Conservation (phyloP, 2,329 filamentous ascomycete species). For the Endocalyx cinctus region DNA sequence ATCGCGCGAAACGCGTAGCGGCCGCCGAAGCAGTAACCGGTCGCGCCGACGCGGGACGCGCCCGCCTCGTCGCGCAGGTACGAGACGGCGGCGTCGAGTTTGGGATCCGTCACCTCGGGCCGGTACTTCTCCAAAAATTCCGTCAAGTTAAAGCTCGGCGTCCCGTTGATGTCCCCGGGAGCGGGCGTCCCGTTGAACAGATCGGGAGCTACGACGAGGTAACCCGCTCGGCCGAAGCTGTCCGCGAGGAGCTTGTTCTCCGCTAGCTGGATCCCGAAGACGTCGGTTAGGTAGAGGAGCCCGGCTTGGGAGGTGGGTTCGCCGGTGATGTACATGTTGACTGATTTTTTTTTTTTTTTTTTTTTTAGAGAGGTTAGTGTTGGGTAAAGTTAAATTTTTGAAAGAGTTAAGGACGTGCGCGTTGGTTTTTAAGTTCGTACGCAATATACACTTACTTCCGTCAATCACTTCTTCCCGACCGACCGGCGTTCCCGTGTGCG, state of each 20-base stretch:
- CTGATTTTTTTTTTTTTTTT: too few relatives aligned
- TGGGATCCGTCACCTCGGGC: conserved; percentile 37
- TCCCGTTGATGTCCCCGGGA: conserved; percentile 24
- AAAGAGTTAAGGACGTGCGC: too few relatives aligned
- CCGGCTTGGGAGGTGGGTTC: conserved; percentile 19
- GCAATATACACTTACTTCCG: too few relatives aligned
- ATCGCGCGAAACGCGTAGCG: conserved; percentile 52
- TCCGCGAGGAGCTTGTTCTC: conserved; percentile 30
- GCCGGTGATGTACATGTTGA: conserved; percentile 28
- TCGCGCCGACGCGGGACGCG: conserved; percentile 48
- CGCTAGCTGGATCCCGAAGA: conserved; percentile 27
- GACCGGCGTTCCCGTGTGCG: conserved; percentile 22
- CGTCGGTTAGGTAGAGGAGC: conserved; percentile 29
- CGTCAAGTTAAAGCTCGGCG: conserved; percentile 17
- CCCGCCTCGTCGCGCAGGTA: conserved; percentile 44
- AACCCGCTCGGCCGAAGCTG: conserved; percentile 32
- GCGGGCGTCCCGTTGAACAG: conserved; percentile 29
- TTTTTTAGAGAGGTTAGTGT: too few relatives aligned
- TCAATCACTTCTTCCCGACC: conserved; percentile 23
- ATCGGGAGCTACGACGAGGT: conserved; percentile 29
- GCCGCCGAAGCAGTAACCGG: conserved; percentile 64
- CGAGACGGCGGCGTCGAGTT: conserved; percentile 41
- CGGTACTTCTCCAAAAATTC: conserved; percentile 32
- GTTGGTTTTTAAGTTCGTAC: too few relatives aligned
- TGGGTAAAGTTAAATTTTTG: too few relatives aligned